These are phyloP conservation scores for Thielaviopsis euricoi DNA, from an alignment of 2,329 filamentous ascomycete species.

Conservation along the genomic window DNA sequence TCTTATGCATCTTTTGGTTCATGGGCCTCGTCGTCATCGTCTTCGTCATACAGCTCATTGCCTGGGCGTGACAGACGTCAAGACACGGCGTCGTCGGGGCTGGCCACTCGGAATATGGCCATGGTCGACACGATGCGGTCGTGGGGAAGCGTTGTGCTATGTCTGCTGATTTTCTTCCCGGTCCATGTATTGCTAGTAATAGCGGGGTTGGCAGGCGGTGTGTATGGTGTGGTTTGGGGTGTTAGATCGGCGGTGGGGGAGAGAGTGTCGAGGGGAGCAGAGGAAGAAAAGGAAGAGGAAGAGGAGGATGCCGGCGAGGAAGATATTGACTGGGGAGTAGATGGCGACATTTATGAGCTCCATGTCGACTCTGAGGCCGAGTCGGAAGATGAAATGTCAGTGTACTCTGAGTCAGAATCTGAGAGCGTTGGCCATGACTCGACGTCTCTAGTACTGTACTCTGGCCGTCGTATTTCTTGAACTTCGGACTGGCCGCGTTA, in stretches of 20 bases:
- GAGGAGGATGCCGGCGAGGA: conserved; percentile 18
- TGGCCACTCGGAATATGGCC: not conserved
- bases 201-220: not conserved
- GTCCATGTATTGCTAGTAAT: conserved; percentile 5
- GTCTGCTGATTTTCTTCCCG: conserved; percentile 8
- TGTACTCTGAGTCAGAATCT: not conserved
- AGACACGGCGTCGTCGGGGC: not conserved
- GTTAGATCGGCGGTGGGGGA: not conserved
- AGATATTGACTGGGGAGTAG: conserved; percentile 17
- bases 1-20: not conserved
- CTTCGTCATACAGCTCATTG: not conserved
- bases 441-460: not conserved
- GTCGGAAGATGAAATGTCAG: not conserved
- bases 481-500: too few relatives aligned
- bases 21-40: not conserved
- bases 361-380: conserved; percentile 6
- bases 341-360: conserved; percentile 16
- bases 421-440: not conserved
- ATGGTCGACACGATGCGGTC: conserved; percentile 4
- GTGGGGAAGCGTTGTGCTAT: conserved; percentile 2
- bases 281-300: conserved; percentile 22
- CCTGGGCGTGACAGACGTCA: not conserved
- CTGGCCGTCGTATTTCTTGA: not conserved
- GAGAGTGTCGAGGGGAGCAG: conserved; percentile 7
- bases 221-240: conserved; percentile 1